Conservation (phyloP, 345 rosid genomes). For the Schrenkiella parvula region DNA sequence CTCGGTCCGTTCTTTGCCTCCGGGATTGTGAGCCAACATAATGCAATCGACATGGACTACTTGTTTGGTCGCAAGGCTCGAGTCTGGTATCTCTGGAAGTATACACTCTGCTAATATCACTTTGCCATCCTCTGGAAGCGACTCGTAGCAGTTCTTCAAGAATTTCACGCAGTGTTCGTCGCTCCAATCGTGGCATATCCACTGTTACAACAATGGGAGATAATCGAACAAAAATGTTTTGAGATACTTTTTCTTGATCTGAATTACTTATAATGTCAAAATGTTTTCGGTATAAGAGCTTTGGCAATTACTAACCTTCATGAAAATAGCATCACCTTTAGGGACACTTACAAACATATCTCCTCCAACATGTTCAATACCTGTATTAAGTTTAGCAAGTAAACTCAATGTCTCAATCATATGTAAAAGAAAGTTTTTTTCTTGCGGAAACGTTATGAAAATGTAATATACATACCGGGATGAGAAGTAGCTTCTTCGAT, state of each 20-base stretch:
- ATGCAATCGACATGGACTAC: slow-evolving; percentile 70
- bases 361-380: slow-evolving; percentile 80
- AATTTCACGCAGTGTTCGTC: slow-evolving; percentile 66
- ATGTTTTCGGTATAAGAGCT: not conserved
- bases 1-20: slow-evolving; percentile 89
- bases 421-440: not conserved
- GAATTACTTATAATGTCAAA: not conserved
- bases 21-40: slow-evolving; percentile 95
- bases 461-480: slow-evolving; percentile 50
- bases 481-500: slow-evolving; percentile 61
- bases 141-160: slow-evolving; percentile 68
- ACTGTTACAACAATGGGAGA: slow-evolving; percentile 38
- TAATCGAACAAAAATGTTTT: not conserved
- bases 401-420: not conserved
- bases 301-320: slow-evolving; percentile 56
- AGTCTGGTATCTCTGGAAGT: slow-evolving; percentile 74
- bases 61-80: slow-evolving; percentile 57
- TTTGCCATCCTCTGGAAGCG: slow-evolving; percentile 73
- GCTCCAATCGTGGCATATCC: slow-evolving; percentile 97
- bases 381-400: slow-evolving; percentile 29
- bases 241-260: not conserved
- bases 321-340: slow-evolving; percentile 81
- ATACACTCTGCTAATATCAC: slow-evolving; percentile 73
- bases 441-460: not conserved
- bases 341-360: slow-evolving; percentile 86